Base-by-base conservation (phyloP, 371 early-diverging fungal genomes). In the Paraphysoderma sedebokerense region DNA sequence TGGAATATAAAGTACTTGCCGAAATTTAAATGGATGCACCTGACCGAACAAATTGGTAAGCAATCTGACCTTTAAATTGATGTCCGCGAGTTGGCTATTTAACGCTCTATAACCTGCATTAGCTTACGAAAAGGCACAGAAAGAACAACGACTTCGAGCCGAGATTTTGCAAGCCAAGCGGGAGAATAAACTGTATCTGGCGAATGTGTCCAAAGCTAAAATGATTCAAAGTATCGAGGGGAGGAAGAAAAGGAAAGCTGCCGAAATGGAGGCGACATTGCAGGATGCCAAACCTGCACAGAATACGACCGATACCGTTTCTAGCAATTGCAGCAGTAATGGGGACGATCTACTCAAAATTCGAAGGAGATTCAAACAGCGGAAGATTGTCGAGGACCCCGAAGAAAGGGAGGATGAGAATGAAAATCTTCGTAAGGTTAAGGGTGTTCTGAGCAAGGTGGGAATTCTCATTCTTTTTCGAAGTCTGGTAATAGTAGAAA, bases 1-100 rank as follows among this genome's bases (percentile, higher is more conserved):
- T 97, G 96, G 98, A 92, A 82, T 57, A 76, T 95, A 49, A 89
- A 88, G 63, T 97, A 97, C 54, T 59, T 97, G 37, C 83, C 87
- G 28, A 82, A 82, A 49, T 97, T 97, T 68, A 95, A 93, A 59
- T 97, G 98, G 98, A 65, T 76, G 39, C 81, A 97, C 56, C 61
- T 97, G 49, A 85, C 85, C 2, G 97, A 92, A 53, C 89, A 89
- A 61, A 76, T 92, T 59, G 84, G 67, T 79, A 73, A 59, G 54
- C 34, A n/a, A n/a, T n/a, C n/a, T n/a, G n/a, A n/a, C n/a, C n/a
- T n/a, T n/a, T n/a, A n/a, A n/a, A n/a, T n/a, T n/a, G n/a, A n/a
- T n/a, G n/a, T n/a, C n/a, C n/a, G n/a, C n/a, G n/a, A n/a, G n/a
- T n/a, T n/a, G n/a, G n/a, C n/a, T 34, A 13, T 34, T 34, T 34